Evolutionary conservation across 352 stramenopile species (phyloP).

Genomic region (Blastocystis sp.): DNA sequence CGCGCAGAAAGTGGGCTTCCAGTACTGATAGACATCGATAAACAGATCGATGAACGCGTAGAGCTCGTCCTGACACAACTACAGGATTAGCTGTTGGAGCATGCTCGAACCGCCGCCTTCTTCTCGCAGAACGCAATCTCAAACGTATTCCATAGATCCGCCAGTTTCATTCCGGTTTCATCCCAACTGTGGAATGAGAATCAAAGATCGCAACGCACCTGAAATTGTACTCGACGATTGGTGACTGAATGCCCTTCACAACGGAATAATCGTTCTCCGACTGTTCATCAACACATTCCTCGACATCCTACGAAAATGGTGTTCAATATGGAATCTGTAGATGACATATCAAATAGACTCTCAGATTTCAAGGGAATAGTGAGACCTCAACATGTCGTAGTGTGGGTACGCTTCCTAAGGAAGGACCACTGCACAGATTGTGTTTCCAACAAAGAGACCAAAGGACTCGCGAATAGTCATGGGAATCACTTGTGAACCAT

Average conservation of each 20-base stretch:
- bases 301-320: not conserved
- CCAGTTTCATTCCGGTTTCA: conserved; percentile 48
- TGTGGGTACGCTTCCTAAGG: too few species aligned
- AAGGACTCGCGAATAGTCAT: conserved; percentile 3
- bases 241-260: not conserved
- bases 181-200: conserved; percentile 26
- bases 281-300: not conserved
- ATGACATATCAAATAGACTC: not conserved
- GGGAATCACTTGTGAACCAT: not conserved
- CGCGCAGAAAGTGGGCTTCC: conserved; percentile 10
- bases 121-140: conserved; percentile 54
- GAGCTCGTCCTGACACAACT: conserved; percentile 50
- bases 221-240: conserved; percentile 56
- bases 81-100: not conserved
- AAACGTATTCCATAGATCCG: conserved; percentile 53
- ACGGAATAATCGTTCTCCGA: conserved; percentile 11
- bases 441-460: not conserved
- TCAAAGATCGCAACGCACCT: not conserved
- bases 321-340: not conserved
- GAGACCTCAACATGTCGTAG: too few species aligned
- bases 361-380: too few species aligned
- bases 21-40: conserved; percentile 33
- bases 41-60: conserved; percentile 39
- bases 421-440: not conserved
- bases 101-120: conserved; percentile 25